phyloP scores from a whole-genome alignment of 768 basidiomycete species.

The Boletus reticulatus region DNA sequence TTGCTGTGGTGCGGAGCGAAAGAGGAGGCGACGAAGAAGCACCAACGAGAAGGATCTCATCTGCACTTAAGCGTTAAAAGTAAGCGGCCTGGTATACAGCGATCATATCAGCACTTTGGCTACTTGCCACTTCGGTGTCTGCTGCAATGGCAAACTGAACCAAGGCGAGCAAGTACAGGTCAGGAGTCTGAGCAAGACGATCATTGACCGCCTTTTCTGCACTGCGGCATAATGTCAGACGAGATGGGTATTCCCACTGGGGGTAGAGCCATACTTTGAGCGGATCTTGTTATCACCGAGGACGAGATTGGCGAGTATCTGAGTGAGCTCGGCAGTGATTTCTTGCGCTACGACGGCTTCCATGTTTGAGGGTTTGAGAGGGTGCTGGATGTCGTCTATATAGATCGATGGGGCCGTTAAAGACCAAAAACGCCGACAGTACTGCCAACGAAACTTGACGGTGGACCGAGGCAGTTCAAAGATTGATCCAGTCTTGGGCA shows the following conservation, averaged over 20 bases:
- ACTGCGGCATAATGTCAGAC: conserved; percentile 34
- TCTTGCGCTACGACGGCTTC: conserved; percentile 49
- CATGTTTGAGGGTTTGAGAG: conserved; percentile 12
- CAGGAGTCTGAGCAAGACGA: conserved; percentile 71
- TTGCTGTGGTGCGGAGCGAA: conserved; percentile 50
- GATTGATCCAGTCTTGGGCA: too few relatives aligned
- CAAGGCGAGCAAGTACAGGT: conserved; percentile 75
- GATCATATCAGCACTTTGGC: not conserved
- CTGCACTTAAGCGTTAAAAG: conserved; percentile 35
- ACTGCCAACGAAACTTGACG: too few relatives aligned
- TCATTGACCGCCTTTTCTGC: conserved; percentile 84
- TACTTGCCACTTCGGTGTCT: conserved; percentile 75
- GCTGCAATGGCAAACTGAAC: conserved; percentile 76
- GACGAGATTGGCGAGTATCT: conserved; percentile 82
- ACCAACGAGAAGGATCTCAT: conserved; percentile 87
- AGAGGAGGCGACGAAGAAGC: conserved; percentile 73
- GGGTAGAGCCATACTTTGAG: conserved; percentile 45
- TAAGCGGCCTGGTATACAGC: conserved; percentile 1
- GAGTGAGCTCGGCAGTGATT: conserved; percentile 73
- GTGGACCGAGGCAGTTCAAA: too few relatives aligned
- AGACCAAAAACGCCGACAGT: too few relatives aligned
- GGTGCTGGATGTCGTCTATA: too few relatives aligned
- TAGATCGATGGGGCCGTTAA: too few relatives aligned
- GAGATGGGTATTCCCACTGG: not conserved
- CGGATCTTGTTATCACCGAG: conserved; percentile 83